These are phyloP conservation scores for Wickerhamiella lipophila DNA, from an alignment of 805 yeast species.

Conservation along the genomic window DNA sequence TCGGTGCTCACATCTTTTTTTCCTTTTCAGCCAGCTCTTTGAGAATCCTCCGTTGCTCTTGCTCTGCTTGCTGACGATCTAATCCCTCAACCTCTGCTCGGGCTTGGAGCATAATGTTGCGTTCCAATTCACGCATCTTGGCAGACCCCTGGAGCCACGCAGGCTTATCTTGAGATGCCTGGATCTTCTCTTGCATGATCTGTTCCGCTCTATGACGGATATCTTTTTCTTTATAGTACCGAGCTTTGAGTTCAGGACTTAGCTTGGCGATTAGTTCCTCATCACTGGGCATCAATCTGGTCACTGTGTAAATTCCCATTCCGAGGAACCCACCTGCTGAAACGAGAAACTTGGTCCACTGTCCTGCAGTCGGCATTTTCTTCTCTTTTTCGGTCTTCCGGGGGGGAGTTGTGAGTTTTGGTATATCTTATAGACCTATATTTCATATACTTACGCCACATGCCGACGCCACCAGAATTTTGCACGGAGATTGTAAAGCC, in stretches of 20 bases:
- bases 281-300: slow-evolving; percentile 73
- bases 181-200: slow-evolving; percentile 19
- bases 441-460: background rate
- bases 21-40: slow-evolving; percentile 21
- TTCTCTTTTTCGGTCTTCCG: too few species aligned
- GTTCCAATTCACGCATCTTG: slow-evolving; percentile 23
- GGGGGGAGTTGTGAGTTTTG: background rate
- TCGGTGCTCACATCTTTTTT: slow-evolving; percentile 13
- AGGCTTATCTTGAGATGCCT: slow-evolving; percentile 21
- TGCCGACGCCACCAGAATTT: background rate
- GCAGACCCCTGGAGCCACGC: slow-evolving; percentile 25
- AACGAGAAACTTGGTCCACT: slow-evolving; percentile 28
- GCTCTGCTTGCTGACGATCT: slow-evolving; percentile 11
- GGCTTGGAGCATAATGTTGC: slow-evolving; percentile 22
- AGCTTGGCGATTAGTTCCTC: slow-evolving; percentile 60
- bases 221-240: slow-evolving; percentile 48
- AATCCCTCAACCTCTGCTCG: slow-evolving; percentile 17
- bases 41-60: slow-evolving; percentile 18
- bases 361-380: slow-evolving; percentile 20
- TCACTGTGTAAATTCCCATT: slow-evolving; percentile 56
- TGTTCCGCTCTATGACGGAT: slow-evolving; percentile 19
- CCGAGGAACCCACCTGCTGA: slow-evolving; percentile 50
- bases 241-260: slow-evolving; percentile 72
- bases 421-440: background rate
- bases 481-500: background rate